Base-by-base conservation (phyloP, 2,329 filamentous ascomycete species). In the Penicillium sp. region DNA sequence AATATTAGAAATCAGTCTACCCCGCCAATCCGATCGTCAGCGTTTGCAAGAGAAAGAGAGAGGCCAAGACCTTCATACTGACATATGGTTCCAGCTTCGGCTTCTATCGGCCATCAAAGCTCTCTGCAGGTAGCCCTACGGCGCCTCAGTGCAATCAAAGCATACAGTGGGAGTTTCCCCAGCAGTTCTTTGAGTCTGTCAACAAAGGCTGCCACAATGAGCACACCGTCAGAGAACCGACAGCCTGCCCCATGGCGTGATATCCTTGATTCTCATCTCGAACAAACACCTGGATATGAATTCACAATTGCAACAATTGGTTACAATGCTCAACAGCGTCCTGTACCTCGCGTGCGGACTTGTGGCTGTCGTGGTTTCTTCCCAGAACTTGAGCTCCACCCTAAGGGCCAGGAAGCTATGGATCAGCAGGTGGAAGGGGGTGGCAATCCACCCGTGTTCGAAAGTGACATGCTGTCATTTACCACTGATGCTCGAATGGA, bases 401-500 rank as follows among this genome's bases (percentile, higher is more conserved):
- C 93, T 75, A 83, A 86, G 43, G 86, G 87, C 73, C 93, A 94
- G 74, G 78, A 84, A 35, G 89, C 90, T 3, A 81, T 86, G 62
- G 80, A 81, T 9, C 49, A 65, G 8, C 69, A 72, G 42, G 63
- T 63, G 15, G 60, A 60, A 38, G 59, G 66, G 2, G 70, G 67
- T 1, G 50, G 65, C 61, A 97, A 97, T 73, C 87, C 89, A 5
- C 65, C 77, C 7, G 76, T 84, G 1, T 96, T 85, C 71, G 87
- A 89, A 68, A 91, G 86, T 66, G 92, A 97, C 64, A 78, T 93
- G 66, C 84, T 89, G 3, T 88, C 89, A 0, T 88, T 97, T 69
- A 96, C 93, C 1, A 96, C 92, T 0, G 94, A 97, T 73, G 85
- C 85, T 9, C 85, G 93, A 46, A 96, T 95, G 91, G 83, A 87